Conservation (phyloP, 73 alveolate species). For the Blepharisma japonicum region DNA sequence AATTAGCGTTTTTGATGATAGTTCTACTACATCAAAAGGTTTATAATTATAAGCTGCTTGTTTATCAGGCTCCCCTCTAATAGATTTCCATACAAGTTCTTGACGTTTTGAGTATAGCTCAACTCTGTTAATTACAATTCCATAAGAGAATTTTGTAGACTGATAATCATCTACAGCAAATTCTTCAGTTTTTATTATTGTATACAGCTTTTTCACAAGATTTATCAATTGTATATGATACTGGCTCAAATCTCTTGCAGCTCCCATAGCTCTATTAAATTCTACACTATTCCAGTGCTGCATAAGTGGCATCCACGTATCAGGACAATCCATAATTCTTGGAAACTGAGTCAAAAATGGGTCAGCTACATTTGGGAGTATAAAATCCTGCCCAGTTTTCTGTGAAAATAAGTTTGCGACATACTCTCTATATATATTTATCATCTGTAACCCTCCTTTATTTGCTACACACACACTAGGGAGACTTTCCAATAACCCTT, state of each 20-base stretch:
- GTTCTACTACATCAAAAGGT: conserved; percentile 22
- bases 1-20: background rate
- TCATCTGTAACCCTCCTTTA: background rate
- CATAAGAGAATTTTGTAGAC: conserved; percentile 19
- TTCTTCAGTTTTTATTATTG: background rate
- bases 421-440: conserved; percentile 16
- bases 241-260: background rate
- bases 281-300: background rate
- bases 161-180: conserved; percentile 10
- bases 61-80: background rate
- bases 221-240: background rate
- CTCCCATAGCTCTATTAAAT: background rate
- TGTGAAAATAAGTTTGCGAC: background rate
- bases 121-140: background rate
- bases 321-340: background rate
- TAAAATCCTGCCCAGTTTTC: conserved; percentile 11
- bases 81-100: background rate
- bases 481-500: background rate
- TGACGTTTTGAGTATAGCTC: background rate
- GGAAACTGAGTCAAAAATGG: conserved; percentile 23
- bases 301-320: conserved; percentile 20
- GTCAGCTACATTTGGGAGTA: conserved; percentile 6
- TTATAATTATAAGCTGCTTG: background rate
- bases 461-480: background rate
- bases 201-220: background rate